Evolutionary conservation across 306 rosid genomes (phyloP).

Genomic region (Luffa aegyptiaca): DNA sequence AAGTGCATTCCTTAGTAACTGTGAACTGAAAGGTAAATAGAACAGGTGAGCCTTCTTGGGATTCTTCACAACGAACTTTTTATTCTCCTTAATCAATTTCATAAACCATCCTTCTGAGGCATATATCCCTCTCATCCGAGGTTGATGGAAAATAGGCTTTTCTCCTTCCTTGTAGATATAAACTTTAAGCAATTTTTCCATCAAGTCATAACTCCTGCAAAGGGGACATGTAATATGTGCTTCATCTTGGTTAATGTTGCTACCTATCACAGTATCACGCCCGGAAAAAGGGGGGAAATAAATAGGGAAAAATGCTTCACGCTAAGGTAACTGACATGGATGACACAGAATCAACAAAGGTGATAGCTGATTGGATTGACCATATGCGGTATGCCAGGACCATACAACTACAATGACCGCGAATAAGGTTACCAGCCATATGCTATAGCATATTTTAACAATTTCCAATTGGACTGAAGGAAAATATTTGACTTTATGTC

Average conservation of each 20-base stretch:
- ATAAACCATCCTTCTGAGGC: constrained; percentile 97
- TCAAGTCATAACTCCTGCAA: constrained; percentile 78
- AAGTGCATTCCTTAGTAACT: constrained; percentile 38
- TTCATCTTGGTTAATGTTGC: not conserved
- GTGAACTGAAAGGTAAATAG: constrained; percentile 73
- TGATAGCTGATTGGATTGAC: not conserved
- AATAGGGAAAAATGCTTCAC: not conserved
- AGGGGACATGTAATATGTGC: not conserved
- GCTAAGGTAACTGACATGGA: not conserved
- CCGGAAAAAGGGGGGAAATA: not conserved
- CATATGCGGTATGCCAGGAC: not conserved
- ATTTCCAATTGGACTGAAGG: not conserved
- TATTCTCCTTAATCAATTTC: constrained; percentile 64
- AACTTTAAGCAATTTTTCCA: constrained; percentile 70
- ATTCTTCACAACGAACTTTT: constrained; percentile 45
- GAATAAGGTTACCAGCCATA: not conserved
- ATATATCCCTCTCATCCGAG: constrained; percentile 71
- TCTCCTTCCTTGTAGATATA: constrained; percentile 73
- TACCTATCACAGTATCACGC: not conserved
- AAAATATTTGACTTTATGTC: not conserved
- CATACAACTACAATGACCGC: not conserved
- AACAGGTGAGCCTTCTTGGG: constrained; percentile 76
- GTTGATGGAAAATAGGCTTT: constrained; percentile 77
- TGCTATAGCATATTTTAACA: not conserved
- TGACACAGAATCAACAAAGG: not conserved